Percentiles rank a stretch among this genome's conserved stretches.
Conservation (phyloP, 2,329 filamentous ascomycete genomes). For the Bipolaris bicolor region DNA sequence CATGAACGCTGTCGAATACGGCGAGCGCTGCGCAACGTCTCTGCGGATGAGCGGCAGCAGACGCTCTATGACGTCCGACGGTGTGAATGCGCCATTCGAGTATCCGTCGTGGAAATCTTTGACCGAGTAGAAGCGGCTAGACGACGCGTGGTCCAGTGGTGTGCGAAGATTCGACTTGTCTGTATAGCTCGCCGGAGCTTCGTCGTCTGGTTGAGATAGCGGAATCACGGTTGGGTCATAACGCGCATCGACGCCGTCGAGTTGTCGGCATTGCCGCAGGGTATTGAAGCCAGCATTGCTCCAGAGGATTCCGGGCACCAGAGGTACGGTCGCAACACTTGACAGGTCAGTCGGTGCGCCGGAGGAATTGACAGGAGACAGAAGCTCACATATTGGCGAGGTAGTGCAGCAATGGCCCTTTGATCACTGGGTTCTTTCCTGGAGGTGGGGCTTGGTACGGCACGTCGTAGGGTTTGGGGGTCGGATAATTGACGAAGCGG, state of each 20-base stretch:
- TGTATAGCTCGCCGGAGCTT: slow-evolving; percentile 28
- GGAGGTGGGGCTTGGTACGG: slow-evolving; percentile 44
- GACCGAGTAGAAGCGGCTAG: slow-evolving; percentile 59
- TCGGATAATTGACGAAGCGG: slow-evolving; percentile 47
- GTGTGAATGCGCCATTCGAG: slow-evolving; percentile 71
- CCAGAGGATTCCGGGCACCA: slow-evolving; percentile 72
- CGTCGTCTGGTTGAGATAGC: slow-evolving; percentile 30
- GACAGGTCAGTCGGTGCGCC: slow-evolving; percentile 13
- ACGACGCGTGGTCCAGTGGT: slow-evolving; percentile 18
- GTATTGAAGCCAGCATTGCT: slow-evolving; percentile 70
- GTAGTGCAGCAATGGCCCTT: slow-evolving; percentile 68
- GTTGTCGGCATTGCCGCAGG: slow-evolving; percentile 60
- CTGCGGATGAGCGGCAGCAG: slow-evolving; percentile 74
- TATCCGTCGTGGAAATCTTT: slow-evolving; percentile 81
- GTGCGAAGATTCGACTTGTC: slow-evolving; percentile 29
- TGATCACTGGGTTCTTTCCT: slow-evolving; percentile 71
- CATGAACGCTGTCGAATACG: slow-evolving; percentile 76
- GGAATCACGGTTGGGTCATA: slow-evolving; percentile 66
- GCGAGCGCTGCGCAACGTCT: slow-evolving; percentile 59
- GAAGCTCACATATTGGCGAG: slow-evolving; percentile 64
- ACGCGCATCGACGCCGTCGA: slow-evolving; percentile 61
- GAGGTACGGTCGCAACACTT: slow-evolving; percentile 65
- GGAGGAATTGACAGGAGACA: slow-evolving; percentile 6
- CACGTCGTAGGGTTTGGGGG: slow-evolving; percentile 38
- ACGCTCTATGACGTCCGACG: slow-evolving; percentile 71